Conservation (phyloP, 345 rosid species). For the Salix arbutifolia region DNA sequence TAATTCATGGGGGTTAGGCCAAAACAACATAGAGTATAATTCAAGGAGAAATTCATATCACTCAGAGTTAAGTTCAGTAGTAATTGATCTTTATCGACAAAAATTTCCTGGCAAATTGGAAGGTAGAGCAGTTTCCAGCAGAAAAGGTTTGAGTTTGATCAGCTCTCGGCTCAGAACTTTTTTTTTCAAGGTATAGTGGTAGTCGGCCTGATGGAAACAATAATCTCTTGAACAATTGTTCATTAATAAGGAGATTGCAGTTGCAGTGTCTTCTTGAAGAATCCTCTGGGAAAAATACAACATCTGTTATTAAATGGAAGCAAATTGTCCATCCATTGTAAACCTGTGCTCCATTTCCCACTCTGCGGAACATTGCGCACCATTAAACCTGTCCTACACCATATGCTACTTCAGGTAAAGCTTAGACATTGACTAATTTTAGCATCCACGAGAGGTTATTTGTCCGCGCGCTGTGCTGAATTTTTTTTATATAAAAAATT, state of each 20-base stretch:
- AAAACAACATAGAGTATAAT: too few relatives aligned
- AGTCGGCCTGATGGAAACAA: neutral
- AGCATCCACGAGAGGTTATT: too few relatives aligned
- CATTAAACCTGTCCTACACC: neutral
- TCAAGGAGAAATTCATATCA: too few relatives aligned
- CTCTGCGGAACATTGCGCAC: neutral
- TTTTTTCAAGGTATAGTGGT: neutral
- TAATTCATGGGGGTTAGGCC: too few relatives aligned
- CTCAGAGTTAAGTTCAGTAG: too few relatives aligned
- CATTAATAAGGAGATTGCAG: too few relatives aligned
- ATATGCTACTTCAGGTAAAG: neutral
- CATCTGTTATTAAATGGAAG: neutral
- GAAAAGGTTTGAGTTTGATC: neutral
- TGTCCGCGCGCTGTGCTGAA: too few relatives aligned
- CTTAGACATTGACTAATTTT: neutral
- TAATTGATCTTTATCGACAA: too few relatives aligned
- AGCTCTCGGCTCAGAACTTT: neutral
- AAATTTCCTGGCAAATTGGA: neutral
- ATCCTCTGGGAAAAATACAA: too few relatives aligned
- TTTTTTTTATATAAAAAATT: too few relatives aligned
- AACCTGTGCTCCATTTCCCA: neutral
- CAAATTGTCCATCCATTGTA: neutral
- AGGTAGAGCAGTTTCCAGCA: neutral
- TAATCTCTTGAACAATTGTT: neutral
- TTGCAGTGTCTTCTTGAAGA: too few relatives aligned